Evolutionary conservation across 345 rosid genomes (phyloP), one percentile per base, ranked within the genome.

Genomic region (Corchorus olitorius): DNA sequence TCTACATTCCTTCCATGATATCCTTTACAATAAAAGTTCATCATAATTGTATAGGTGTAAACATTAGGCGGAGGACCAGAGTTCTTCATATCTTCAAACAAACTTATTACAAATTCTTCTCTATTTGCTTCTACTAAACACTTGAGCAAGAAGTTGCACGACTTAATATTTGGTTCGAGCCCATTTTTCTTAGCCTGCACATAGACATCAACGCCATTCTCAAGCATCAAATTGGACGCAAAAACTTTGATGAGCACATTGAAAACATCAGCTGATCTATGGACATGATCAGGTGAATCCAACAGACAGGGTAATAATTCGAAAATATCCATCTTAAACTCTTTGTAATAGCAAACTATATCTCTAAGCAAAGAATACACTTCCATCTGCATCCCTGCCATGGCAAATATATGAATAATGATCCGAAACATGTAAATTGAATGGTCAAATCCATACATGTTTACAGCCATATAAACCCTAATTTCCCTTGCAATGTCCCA

Each of bases 101-200:
- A 69, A 48, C 68, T 72, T 72, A 43, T 75, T 22, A 79, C 79
- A 49, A 52, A 17, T 49, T 76, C 84, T 62, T 37, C 77, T 27
- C 78, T 63, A 58, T 77, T 78, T 19, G 79, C 84, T 80, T 90
- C 86, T 41, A 78, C 70, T 56, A 76, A 80, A 76, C 88, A 84
- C 75, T 90, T 90, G 65, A 90, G 90, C 80, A 88, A 79, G 84
- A 86, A 90, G 84, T 90, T 90, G 79, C 89, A 86, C 2, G 90
- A 80, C 33, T 2, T 61, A 34, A 86, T 78, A 80, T 71, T 75
- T 14, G 78, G 83, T 78, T 63, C 8, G 4, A 88, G 56, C 41
- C 87, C 88, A 50, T 78, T 75, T 60, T 75, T 59, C 65, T 78
- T 82, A 34, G 79, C 74, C 78, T 67, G 80, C 49, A 71, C 14